Evolutionary conservation across 805 yeast genomes (phyloP), one percentile per base, ranked within the genome.

Genomic region (Ogataea pini): DNA sequence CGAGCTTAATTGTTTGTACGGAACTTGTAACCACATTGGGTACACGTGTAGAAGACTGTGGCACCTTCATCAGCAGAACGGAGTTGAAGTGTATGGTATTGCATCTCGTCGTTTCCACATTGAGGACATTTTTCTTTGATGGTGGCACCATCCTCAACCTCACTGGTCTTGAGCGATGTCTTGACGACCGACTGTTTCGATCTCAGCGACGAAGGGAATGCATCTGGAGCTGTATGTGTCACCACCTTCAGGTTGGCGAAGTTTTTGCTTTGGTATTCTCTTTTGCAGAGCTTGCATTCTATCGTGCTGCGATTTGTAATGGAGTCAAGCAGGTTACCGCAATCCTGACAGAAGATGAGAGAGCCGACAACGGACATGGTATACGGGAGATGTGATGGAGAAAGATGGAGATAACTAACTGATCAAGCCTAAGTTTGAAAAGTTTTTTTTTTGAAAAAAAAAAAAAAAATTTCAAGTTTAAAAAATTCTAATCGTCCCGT

Each of bases 11-110:
- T 94, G 69, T 94, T 92, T 31, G 97, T 91, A 74, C 97, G 85
- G 76, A 88, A 91, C 62, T 89, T 83, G 77, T 92, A 89, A 36
- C 91, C 90, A 78, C 99, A 94, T 36, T 79, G 72, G 1, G 96
- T 85, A 75, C 99, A 94, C 1, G 99, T 92, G 72, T 94, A 95
- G 67, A 94, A 94, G 29, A 94, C 98, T 8, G 99, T 94, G 24
- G 99, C 96, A 78, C 99, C 99, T 78, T 94, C 99, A 77, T 94
- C 99, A 1, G 99, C 99, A 46, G 96, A 87, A 72, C 99, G 83
- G 60, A 94, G 78, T 71, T 94, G 99, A 58, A 94, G 75, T 4
- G 99, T 94, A 65, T 94, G 98, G 67, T 92, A 94, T 66, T 85
- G 91, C 99, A 95, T 95, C 70, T 94, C 97, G 64, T 94, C 97